phyloP scores from a whole-genome alignment of 768 basidiomycete genomes.

The Paxillus involutus region DNA sequence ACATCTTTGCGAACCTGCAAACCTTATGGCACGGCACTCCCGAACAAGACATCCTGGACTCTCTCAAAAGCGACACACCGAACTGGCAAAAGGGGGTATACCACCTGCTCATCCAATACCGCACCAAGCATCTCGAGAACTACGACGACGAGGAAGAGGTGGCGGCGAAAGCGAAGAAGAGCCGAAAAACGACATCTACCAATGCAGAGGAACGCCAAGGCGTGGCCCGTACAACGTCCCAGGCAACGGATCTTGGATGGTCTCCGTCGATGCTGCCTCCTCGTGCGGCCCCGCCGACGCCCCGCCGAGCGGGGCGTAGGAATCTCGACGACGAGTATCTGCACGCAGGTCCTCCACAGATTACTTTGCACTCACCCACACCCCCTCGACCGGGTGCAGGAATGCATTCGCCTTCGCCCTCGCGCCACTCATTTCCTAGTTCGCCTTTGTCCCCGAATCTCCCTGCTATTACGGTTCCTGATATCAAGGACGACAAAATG shows the following conservation, averaged over 20 bases:
- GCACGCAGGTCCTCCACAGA: conserved; percentile 19
- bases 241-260: conserved; percentile 22
- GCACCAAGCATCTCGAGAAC: conserved; percentile 69
- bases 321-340: conserved; percentile 18
- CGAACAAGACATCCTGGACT: conserved; percentile 71
- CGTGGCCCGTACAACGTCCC: conserved; percentile 25
- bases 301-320: conserved; percentile 48
- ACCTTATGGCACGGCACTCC: conserved; percentile 88
- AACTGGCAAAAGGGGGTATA: conserved; percentile 98
- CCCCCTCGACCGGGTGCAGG: conserved; percentile 20
- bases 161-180: conserved; percentile 33
- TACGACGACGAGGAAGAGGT: conserved; percentile 69
- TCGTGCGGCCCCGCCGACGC: conserved; percentile 61
- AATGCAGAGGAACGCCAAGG: conserved; percentile 20
- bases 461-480: conserved; percentile 58
- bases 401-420: conserved; percentile 20
- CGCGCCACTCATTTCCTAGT: conserved; percentile 25
- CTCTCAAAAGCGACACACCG: conserved; percentile 61
- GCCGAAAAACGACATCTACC: conserved; percentile 36
- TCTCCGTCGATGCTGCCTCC: conserved; percentile 46
- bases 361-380: conserved; percentile 26
- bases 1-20: conserved; percentile 86
- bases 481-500: conserved; percentile 71
- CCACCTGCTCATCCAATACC: conserved; percentile 83
- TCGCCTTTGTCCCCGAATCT: conserved; percentile 39